Conservation (phyloP, 179 eudicot genomes). For the Gypsophila paniculata region DNA sequence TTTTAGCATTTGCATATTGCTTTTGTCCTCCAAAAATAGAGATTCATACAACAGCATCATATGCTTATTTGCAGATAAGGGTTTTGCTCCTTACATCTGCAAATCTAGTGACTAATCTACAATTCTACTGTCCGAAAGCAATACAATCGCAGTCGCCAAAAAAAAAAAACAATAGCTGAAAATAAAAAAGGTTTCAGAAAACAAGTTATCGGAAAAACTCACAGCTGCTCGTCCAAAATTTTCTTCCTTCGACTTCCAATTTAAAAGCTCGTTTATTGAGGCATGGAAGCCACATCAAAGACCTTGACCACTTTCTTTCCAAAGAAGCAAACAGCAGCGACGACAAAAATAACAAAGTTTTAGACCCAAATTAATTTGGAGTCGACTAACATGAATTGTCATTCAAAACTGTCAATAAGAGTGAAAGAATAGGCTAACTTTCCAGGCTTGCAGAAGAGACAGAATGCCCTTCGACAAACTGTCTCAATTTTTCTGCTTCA, state of each 20-base stretch:
- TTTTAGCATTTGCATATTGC: not conserved
- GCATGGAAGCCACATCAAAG: not conserved
- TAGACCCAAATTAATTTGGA: not conserved
- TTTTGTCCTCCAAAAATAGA: not conserved
- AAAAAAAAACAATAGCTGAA: not conserved
- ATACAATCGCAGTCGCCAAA: not conserved
- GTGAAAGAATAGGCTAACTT: constrained; percentile 16
- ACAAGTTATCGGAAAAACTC: not conserved
- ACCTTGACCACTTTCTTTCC: not conserved
- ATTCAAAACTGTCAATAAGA: not conserved
- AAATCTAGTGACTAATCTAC: not conserved
- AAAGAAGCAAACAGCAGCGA: constrained; percentile 1
- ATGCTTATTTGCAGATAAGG: not conserved
- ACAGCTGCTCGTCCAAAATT: not conserved
- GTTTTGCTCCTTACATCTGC: not conserved
- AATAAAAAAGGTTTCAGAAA: not conserved
- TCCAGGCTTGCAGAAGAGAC: constrained; percentile 31
- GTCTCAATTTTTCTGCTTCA: constrained; percentile 49
- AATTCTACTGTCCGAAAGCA: not conserved
- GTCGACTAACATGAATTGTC: not conserved
- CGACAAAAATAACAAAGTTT: not conserved
- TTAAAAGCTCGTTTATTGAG: not conserved
- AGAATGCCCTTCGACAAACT: constrained; percentile 45
- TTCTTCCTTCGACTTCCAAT: not conserved
- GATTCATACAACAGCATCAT: not conserved